Base-by-base conservation (phyloP, 306 rosid species). In the Datisca glomerata region DNA sequence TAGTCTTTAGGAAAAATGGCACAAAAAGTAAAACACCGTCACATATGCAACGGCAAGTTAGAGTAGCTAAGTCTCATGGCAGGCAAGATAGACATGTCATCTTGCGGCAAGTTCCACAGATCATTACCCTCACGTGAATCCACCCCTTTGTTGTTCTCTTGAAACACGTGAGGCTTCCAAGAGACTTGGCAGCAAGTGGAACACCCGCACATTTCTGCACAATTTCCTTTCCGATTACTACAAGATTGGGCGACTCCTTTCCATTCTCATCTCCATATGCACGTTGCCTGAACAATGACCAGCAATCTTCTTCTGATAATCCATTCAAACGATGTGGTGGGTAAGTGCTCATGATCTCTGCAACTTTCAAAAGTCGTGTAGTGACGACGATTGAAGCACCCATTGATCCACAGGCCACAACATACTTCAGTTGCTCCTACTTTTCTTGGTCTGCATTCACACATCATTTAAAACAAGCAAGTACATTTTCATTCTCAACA, bases 401-500 rank as follows among this genome's bases (percentile, higher is more conserved):
- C 5, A 28, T 42, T 3, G 59, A 40, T 2, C 70, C 75, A 44
- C 61, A 64, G 2, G 15, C 34, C 59, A 76, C 19, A 1, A 39
- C 21, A 19, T 12, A 15, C 20, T 29, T 71, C 55, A 76, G 12
- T 21, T 25, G 8, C 7, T 25, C 46, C 73, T 75, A 71, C 1
- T 47, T 54, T 14, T 43, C 60, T 7, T 55, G 10, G 1, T 68
- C 68, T 21, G 67, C n/a, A n/a, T 62, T 70, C 79, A 70, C 4
- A 75, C 61, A 12, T 67, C 78, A 31, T 75, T 78, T 19, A 75
- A 23, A 18, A 75, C 75, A 24, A 66, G 42, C 12, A 61, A 40
- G 34, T 43, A 61, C 36, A 24, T 65, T 19, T 43, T 60, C 11
- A 34, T 15, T 1, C 7, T 22, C 20, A 71, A 20, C 31, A 36